phyloP scores from a whole-genome alignment of 371 early-diverging fungal species.

The Mortierella sp. region DNA sequence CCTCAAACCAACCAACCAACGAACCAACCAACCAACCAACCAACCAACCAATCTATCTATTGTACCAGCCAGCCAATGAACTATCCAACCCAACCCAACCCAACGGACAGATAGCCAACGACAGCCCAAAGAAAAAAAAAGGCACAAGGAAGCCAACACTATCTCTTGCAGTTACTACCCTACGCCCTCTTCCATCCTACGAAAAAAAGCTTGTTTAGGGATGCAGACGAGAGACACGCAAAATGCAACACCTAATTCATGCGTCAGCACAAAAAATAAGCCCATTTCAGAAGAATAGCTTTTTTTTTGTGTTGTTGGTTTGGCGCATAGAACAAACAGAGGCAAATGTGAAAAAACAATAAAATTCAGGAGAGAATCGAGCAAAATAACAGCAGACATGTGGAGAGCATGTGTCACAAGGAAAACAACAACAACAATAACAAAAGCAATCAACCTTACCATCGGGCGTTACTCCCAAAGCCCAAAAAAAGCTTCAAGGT shows the following conservation, averaged over 20 bases:
- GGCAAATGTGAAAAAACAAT: neutral
- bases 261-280: neutral
- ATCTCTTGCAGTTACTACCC: neutral
- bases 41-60: no score
- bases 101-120: neutral
- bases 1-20: no score
- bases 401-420: slow-evolving; percentile 11
- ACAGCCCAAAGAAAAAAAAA: neutral
- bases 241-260: neutral
- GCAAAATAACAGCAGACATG: neutral
- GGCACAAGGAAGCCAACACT: neutral
- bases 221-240: neutral
- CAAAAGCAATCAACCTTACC: neutral
- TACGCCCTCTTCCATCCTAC: neutral
- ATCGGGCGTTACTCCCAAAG: no score
- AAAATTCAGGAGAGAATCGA: neutral
- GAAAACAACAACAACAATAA: neutral
- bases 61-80: no score
- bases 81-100: neutral
- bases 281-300: neutral
- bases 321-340: slow-evolving; percentile 11
- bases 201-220: neutral
- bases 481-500: no score
- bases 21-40: neutral
- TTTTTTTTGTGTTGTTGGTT: neutral